Percentiles rank a stretch among this genome's conserved stretches.
Conservation (phyloP, 306 rosid genomes). For the Herpetospermum pedunculosum region DNA sequence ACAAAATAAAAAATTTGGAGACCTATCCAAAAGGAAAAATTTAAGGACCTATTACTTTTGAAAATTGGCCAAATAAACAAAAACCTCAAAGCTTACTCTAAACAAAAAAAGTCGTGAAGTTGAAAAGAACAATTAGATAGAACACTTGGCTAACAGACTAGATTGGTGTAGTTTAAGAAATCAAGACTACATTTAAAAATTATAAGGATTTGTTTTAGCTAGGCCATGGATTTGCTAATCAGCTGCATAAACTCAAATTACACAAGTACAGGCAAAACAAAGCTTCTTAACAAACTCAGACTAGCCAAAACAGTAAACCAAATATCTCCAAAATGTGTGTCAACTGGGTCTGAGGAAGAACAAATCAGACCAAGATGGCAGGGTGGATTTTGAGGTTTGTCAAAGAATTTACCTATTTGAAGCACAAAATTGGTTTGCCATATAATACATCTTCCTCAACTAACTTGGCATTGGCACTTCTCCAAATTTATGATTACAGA, state of each 20-base stretch:
- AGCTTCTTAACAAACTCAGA: not conserved
- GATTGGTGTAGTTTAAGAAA: not conserved
- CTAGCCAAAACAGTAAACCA: not conserved
- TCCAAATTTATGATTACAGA: not conserved
- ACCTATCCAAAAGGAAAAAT: too few relatives aligned
- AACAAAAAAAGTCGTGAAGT: not conserved
- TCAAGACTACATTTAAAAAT: not conserved
- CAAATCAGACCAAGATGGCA: not conserved
- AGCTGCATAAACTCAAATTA: not conserved
- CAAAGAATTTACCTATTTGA: not conserved
- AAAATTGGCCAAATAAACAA: too few relatives aligned
- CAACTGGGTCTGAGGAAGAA: not conserved
- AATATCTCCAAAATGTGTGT: not conserved
- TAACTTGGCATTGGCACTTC: not conserved
- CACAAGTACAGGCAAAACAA: not conserved
- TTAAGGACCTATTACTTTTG: too few relatives aligned
- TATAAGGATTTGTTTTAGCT: not conserved
- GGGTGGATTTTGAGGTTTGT: not conserved
- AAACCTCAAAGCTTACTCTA: too few relatives aligned
- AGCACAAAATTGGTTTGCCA: not conserved
- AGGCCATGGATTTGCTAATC: not conserved
- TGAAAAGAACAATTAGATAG: not conserved
- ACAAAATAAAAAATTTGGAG: too few relatives aligned
- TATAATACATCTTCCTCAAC: not conserved
- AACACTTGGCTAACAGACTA: not conserved